Evolutionary conservation across 441 rosid species (phyloP), one percentile per base, ranked within the genome.

Genomic region (Gossypium schwendimanii): DNA sequence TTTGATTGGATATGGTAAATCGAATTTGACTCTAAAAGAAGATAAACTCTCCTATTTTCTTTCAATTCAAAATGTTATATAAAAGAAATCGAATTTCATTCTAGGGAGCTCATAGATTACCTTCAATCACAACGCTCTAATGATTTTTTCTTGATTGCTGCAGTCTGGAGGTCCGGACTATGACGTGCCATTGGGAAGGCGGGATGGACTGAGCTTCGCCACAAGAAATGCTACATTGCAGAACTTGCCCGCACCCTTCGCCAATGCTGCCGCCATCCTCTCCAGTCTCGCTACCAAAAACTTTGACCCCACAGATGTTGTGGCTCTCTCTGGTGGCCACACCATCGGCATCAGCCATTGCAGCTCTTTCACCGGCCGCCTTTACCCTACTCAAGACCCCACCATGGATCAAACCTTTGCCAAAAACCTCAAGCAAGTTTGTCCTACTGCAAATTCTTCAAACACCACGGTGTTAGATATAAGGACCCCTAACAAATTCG

Each of bases 141-240:
- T 18, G 0, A 3, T 3, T 17, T 62, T 58, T 64, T 66, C 33
- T 21, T 21, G 0, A 1, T 23, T 55, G 65, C 79, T 55, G 65
- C 79, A 91, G 97, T 77, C 91, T 4, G 98, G 98, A n/a, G 97
- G 97, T 0, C 98, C 98, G 1, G 81, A 87, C 39, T 94, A 89
- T 69, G 78, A 77, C 0, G 87, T 92, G 18, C 95, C 97, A 3
- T 59, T 89, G 41, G 98, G 97, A 63, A 79, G 98, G 71, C 84
- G 95, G 2, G 98, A 94, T 54, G 85, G 89, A 6, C 72, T 82
- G 0, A 75, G 47, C 0, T 84, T 88, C 15, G 98, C 96, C 0
- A 82, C 82, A 0, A 67, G 0, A 18, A 49, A 83, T 0, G 88
- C 73, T 1, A 87, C 92, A 5, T 4, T 90, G n/a, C 78, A 41